phyloP scores from a whole-genome alignment of 345 rosid genomes.

The Salix udensis region DNA sequence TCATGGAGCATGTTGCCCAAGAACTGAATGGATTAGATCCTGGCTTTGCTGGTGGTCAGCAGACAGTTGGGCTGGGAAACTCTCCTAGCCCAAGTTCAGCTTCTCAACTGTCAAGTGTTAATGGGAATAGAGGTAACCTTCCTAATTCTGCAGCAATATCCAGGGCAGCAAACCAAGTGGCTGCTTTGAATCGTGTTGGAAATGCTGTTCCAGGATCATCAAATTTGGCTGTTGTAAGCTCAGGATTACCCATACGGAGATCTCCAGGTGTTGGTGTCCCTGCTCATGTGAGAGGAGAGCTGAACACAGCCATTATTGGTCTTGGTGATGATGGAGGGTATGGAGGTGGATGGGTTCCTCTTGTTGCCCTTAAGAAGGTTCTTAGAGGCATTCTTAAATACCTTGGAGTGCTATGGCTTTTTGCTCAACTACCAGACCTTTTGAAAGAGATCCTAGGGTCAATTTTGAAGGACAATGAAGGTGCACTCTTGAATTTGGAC shows the following conservation, averaged over 20 bases:
- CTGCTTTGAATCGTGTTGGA: constrained; percentile 67
- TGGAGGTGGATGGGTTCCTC: constrained; percentile 99
- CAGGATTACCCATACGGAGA: constrained; percentile 79
- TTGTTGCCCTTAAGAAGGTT: constrained; percentile 98
- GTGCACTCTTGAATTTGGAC: constrained; percentile 92
- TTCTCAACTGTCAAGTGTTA: constrained; percentile 47
- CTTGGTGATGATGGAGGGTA: constrained; percentile 99
- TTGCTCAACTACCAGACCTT: constrained; percentile 90
- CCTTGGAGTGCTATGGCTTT: constrained; percentile 95
- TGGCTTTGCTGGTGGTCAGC: constrained; percentile 63
- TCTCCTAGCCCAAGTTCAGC: constrained; percentile 43
- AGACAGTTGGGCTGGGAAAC: constrained; percentile 49
- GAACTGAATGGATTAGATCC: constrained; percentile 90
- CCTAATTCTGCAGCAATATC: constrained; percentile 56
- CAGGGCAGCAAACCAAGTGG: constrained; percentile 56
- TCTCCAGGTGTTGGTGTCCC: constrained; percentile 74
- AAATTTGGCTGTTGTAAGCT: constrained; percentile 46
- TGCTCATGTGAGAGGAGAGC: constrained; percentile 90
- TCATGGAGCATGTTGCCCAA: constrained; percentile 99
- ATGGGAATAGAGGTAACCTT: constrained; percentile 67
- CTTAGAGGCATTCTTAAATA: constrained; percentile 91
- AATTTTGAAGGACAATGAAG: constrained; percentile 88
- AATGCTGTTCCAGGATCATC: constrained; percentile 61
- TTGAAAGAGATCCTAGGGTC: constrained; percentile 91
- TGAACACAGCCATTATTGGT: constrained; percentile 93